Evolutionary conservation across 2,329 filamentous ascomycete genomes (phyloP).

Genomic region (Sporothrix luriei): DNA sequence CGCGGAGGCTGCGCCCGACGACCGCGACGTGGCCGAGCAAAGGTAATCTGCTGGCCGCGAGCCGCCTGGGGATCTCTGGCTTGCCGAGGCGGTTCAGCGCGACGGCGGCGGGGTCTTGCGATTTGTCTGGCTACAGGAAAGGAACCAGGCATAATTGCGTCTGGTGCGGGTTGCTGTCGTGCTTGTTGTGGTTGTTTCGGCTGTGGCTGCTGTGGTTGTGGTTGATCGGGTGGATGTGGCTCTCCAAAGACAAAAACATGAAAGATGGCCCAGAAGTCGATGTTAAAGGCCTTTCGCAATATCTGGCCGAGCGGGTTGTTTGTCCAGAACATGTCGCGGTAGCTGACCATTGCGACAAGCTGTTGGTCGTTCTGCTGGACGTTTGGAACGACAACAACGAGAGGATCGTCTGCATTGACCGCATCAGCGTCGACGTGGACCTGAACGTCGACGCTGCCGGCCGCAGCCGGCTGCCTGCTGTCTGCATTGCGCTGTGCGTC

Average conservation of each 20-base stretch:
- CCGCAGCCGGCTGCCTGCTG: background rate
- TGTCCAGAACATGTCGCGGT: slow-evolving; percentile 12
- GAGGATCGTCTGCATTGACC: background rate
- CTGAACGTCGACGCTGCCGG: background rate
- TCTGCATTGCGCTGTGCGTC: background rate
- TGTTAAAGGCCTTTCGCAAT: background rate
- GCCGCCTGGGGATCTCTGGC: background rate
- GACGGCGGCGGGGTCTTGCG: background rate
- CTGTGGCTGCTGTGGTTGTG: background rate
- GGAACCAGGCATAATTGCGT: background rate
- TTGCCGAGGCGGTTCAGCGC: background rate
- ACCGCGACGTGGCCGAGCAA: no score
- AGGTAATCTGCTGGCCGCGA: background rate
- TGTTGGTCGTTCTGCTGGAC: background rate
- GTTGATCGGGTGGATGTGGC: background rate
- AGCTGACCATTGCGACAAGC: background rate
- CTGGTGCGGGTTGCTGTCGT: background rate
- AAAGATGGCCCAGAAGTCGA: background rate
- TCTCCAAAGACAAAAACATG: background rate
- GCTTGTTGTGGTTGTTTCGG: background rate
- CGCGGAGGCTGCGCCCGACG: background rate
- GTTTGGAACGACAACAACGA: background rate
- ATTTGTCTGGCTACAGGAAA: background rate
- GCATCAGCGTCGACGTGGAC: background rate
- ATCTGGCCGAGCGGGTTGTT: slow-evolving; percentile 14